Percentiles rank a stretch among this genome's conserved stretches.
Conservation (phyloP, 2,329 filamentous ascomycete genomes). For the Chrysoporthe austroafricana region DNA sequence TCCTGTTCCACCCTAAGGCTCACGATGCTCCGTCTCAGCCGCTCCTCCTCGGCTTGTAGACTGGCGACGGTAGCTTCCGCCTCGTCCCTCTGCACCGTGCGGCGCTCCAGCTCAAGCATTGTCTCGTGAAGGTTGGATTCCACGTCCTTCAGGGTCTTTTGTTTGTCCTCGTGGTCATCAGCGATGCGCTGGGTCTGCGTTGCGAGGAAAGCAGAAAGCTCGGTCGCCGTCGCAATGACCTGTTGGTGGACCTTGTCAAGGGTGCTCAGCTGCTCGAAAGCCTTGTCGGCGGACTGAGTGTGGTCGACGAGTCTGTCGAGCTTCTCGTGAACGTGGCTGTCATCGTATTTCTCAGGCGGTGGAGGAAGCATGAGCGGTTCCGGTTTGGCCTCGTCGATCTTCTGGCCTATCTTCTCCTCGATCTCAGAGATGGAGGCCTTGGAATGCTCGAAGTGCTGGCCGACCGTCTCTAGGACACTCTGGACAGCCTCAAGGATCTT, state of each 20-base stretch:
- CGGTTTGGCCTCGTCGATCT: slow-evolving; percentile 64
- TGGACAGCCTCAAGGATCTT: slow-evolving; percentile 85
- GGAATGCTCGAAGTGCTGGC: slow-evolving; percentile 86
- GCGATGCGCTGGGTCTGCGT: slow-evolving; percentile 74
- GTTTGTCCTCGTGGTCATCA: slow-evolving; percentile 77
- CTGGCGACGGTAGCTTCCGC: slow-evolving; percentile 58
- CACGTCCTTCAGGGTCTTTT: slow-evolving; percentile 79
- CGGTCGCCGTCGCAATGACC: slow-evolving; percentile 80
- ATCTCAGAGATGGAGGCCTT: slow-evolving; percentile 65
- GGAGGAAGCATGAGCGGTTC: slow-evolving; percentile 63
- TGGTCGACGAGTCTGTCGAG: slow-evolving; percentile 61
- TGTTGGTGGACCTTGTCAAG: slow-evolving; percentile 89
- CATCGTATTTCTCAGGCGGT: slow-evolving; percentile 60
- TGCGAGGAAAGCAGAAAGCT: slow-evolving; percentile 81
- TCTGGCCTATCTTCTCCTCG: slow-evolving; percentile 61
- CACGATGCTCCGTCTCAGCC: slow-evolving; percentile 59
- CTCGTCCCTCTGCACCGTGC: slow-evolving; percentile 66
- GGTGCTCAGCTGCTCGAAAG: slow-evolving; percentile 75
- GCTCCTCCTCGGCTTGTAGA: slow-evolving; percentile 53
- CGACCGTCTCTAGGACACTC: slow-evolving; percentile 81
- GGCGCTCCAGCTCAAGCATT: slow-evolving; percentile 77
- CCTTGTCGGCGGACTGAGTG: slow-evolving; percentile 67
- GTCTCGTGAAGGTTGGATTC: slow-evolving; percentile 82
- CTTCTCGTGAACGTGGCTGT: slow-evolving; percentile 36
- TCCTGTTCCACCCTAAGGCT: slow-evolving; percentile 72